These are phyloP conservation scores for Diaporthe vaccinii DNA, from an alignment of 2,329 filamentous ascomycete genomes.

Conservation along the genomic window DNA sequence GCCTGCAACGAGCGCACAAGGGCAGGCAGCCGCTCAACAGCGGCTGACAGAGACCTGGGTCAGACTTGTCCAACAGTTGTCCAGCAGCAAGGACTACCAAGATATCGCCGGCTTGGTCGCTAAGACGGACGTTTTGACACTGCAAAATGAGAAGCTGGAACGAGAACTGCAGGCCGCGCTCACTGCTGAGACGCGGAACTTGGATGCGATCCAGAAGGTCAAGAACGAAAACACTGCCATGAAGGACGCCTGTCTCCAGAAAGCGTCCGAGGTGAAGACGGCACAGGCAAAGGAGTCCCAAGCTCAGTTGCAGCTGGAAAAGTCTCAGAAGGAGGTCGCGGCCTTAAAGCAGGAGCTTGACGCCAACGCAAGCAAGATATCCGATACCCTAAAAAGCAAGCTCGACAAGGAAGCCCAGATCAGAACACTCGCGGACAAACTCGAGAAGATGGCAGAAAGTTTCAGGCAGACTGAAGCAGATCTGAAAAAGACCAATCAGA, in stretches of 20 bases:
- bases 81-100: not conserved
- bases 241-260: not conserved
- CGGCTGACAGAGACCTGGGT: not conserved
- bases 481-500: not conserved
- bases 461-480: not conserved
- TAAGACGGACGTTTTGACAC: not conserved
- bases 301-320: not conserved
- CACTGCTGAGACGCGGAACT: not conserved
- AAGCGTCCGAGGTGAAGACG: not conserved
- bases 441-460: not conserved
- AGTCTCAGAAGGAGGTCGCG: not conserved
- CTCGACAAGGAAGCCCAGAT: not conserved
- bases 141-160: not conserved
- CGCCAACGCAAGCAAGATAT: not conserved
- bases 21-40: not conserved
- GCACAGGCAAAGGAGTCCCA: not conserved
- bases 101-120: not conserved
- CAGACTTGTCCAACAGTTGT: not conserved
- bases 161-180: not conserved
- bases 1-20: not conserved
- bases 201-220: not conserved
- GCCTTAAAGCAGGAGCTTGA: not conserved
- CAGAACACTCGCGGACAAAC: not conserved
- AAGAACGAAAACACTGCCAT: not conserved
- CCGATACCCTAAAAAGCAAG: not conserved